Evolutionary conservation across 768 basidiomycete species (phyloP), one percentile per base, ranked within the genome.

Genomic region (Fomitopsis pulvina): DNA sequence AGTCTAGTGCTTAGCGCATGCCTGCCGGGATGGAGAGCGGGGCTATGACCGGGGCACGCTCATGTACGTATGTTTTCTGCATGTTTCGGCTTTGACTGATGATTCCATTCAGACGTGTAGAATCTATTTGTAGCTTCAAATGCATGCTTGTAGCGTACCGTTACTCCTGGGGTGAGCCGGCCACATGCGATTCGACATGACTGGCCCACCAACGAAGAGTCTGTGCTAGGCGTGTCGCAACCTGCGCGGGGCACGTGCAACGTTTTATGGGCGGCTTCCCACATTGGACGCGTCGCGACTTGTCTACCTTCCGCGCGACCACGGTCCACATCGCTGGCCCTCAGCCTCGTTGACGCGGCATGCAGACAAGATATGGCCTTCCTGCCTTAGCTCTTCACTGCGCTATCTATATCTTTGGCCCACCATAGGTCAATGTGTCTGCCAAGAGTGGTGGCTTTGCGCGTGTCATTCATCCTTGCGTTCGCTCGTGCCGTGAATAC

Each of bases 331-430:
- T 48, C 49, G 51, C 47, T 38, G 40, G 48, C 40, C 47, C 43
- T n/a, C 34, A 45, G 53, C 60, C 60, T 59, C 58, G 47, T 51
- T 57, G 58, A 53, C 50, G 47, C 51, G 30, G 58, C 58, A 55
- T 60, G 58, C 53, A 41, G 12, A 29, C 14, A 27, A 37, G 29
- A 40, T 50, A 41, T 41, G 24, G 28, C 30, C n/a, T 41, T 27
- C n/a, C n/a, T 11, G 5, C 25, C 24, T 3, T 27, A 14, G 16
- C 20, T 32, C 46, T 47, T 32, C 41, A 45, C 52, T 24, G 37
- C 8, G 25, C 26, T 41, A 41, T 40, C 39, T 18, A 28, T 41
- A 40, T 30, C 40, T 27, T 20, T 28, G 2, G n/a, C 49, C 27
- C 25, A 29, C 20, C 8, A 56, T 53, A 50, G 53, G 48, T 51